Percentiles rank a stretch among this genome's conserved stretches.
Evolutionary conservation across 441 rosid species (phyloP).

Genomic region (Theobroma grandiflorum): DNA sequence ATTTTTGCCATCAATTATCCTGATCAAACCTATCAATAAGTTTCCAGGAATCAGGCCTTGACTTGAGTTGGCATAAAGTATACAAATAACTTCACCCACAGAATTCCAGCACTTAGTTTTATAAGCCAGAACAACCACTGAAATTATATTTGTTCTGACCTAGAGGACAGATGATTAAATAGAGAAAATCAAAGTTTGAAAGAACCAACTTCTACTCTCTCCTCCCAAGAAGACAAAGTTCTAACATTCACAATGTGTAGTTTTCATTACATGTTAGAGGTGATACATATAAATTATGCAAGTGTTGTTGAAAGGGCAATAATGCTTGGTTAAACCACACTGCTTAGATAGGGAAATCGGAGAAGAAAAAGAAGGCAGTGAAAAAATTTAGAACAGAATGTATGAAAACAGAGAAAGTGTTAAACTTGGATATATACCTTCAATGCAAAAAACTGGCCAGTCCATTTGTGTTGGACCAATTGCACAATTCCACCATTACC

Average conservation of each 20-base stretch:
- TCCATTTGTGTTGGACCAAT: slow-evolving; percentile 98
- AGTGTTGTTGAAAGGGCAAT: neutral
- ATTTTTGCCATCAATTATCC: slow-evolving; percentile 3
- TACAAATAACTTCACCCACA: neutral
- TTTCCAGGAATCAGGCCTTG: neutral
- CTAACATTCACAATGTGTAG: neutral
- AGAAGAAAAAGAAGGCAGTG: neutral
- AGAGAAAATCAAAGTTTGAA: neutral
- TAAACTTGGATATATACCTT: slow-evolving; percentile 55
- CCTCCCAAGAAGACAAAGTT: neutral
- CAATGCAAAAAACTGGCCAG: slow-evolving; percentile 90
- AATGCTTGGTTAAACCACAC: neutral
- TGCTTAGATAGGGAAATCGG: too few species aligned
- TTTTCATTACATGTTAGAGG: neutral
- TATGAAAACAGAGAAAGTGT: neutral
- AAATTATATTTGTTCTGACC: neutral
- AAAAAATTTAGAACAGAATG: neutral
- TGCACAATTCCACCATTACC: slow-evolving; percentile 96
- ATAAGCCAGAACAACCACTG: slow-evolving; percentile 11
- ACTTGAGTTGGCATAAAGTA: neutral
- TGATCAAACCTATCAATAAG: neutral
- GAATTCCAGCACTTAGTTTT: neutral
- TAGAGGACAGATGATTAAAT: neutral
- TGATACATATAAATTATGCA: neutral
- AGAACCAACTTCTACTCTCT: neutral